Conservation (phyloP, 1,284 basidiomycete genomes). For the Cryptococcus sp. region DNA sequence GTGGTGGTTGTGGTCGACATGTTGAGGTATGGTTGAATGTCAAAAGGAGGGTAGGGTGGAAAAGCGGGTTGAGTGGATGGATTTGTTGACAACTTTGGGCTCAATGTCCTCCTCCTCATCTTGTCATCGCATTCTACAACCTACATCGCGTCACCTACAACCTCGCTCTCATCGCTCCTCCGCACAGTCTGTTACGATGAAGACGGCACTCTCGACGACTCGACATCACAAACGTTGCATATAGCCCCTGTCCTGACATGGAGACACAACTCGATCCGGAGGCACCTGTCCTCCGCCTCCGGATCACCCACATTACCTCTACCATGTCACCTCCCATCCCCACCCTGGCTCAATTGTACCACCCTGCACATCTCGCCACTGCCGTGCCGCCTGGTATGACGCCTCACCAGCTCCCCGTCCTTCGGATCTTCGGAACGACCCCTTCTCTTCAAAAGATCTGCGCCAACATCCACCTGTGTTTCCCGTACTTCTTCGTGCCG, state of each 20-base stretch:
- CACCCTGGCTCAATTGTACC: conserved; percentile 25
- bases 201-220: too few species aligned
- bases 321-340: conserved; percentile 39
- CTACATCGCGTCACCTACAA: neutral
- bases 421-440: conserved; percentile 82
- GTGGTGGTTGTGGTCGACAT: conserved; percentile 9
- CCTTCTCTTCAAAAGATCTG: conserved; percentile 73
- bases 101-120: too few species aligned
- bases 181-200: neutral
- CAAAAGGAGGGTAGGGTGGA: neutral
- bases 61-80: neutral
- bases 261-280: conserved; percentile 9
- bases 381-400: conserved; percentile 40
- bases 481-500: conserved; percentile 54
- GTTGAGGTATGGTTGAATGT: neutral
- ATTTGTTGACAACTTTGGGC: conserved; percentile 6
- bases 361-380: conserved; percentile 55
- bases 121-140: neutral
- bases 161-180: neutral
- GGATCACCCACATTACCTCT: conserved; percentile 47
- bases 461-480: conserved; percentile 75
- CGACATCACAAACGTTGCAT: too few species aligned
- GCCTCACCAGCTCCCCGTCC: conserved; percentile 64
- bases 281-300: conserved; percentile 37
- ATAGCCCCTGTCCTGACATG: neutral